phyloP scores from a whole-genome alignment of 2,329 filamentous ascomycete species.

The Colletotrichum incanum region DNA sequence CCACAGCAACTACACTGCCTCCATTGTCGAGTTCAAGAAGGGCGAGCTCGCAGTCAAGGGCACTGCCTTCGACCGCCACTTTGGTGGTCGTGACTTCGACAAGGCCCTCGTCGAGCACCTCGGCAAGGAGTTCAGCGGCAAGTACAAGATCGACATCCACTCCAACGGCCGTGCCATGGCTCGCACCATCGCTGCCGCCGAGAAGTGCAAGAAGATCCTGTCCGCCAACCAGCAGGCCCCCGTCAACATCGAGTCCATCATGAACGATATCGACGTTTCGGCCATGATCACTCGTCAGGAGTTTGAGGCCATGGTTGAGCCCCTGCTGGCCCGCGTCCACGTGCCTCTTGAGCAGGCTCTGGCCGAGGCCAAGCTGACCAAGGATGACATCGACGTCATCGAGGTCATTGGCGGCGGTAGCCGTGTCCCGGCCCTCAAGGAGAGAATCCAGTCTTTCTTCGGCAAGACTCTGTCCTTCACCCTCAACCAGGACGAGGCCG shows the following conservation, averaged over 20 bases:
- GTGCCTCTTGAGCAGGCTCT: slow-evolving; percentile 90
- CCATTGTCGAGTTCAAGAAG: slow-evolving; percentile 96
- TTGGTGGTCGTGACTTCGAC: slow-evolving; percentile 98
- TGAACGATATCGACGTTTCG: slow-evolving; percentile 96
- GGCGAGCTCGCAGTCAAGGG: slow-evolving; percentile 95
- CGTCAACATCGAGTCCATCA: slow-evolving; percentile 96
- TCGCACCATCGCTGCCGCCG: slow-evolving; percentile 88
- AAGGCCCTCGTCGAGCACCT: slow-evolving; percentile 95
- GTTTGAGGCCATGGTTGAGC: slow-evolving; percentile 91
- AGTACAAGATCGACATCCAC: slow-evolving; percentile 97
- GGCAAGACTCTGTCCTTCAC: slow-evolving; percentile 95
- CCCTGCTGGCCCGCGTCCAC: slow-evolving; percentile 82
- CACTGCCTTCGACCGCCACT: slow-evolving; percentile 94
- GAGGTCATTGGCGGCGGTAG: slow-evolving; percentile 96
- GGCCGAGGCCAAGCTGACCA: slow-evolving; percentile 90
- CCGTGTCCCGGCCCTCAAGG: slow-evolving; percentile 94
- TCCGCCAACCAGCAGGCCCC: slow-evolving; percentile 95
- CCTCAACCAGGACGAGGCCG: slow-evolving; percentile 97
- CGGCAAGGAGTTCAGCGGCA: slow-evolving; percentile 95
- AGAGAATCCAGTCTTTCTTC: slow-evolving; percentile 91
- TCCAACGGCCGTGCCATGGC: slow-evolving; percentile 91
- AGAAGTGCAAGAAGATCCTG: slow-evolving; percentile 98
- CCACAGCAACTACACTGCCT: slow-evolving; percentile 95
- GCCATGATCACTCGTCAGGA: slow-evolving; percentile 94
- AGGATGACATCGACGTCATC: slow-evolving; percentile 92